These are phyloP conservation scores for Venturia asperata DNA, from an alignment of 2,329 filamentous ascomycete genomes.

Conservation along the genomic window DNA sequence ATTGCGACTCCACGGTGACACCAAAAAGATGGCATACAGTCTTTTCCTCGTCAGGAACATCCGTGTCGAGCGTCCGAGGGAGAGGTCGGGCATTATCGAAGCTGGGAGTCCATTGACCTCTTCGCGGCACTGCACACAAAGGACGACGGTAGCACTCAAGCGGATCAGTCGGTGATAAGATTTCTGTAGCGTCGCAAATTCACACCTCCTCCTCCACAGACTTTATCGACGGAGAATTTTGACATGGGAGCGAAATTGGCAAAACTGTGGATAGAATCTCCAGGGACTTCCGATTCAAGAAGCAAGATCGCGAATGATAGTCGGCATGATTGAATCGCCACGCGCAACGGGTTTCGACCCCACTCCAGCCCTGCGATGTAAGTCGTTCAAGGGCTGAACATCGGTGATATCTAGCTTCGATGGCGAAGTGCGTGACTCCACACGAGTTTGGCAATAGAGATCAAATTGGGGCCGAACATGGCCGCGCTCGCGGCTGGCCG, in stretches of 20 bases:
- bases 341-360: background rate
- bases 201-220: slow-evolving; percentile 7
- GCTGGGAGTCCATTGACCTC: background rate
- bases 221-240: background rate
- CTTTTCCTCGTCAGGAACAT: background rate
- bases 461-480: background rate
- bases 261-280: background rate
- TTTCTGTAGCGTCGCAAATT: background rate
- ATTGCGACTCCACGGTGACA: background rate
- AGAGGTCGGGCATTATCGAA: background rate
- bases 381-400: background rate
- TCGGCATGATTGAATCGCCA: background rate
- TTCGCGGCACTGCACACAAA: background rate
- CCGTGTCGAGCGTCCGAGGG: background rate
- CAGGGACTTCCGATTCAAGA: background rate
- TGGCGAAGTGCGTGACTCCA: background rate
- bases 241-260: background rate
- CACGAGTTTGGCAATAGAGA: background rate
- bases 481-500: background rate
- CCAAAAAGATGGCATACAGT: background rate
- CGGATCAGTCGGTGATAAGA: background rate
- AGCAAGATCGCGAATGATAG: background rate
- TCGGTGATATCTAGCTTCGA: background rate
- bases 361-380: background rate
- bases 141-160: too few relatives aligned